Evolutionary conservation across 306 rosid species (phyloP), one percentile per base, ranked within the genome.

Genomic region (Sicyos edulis): DNA sequence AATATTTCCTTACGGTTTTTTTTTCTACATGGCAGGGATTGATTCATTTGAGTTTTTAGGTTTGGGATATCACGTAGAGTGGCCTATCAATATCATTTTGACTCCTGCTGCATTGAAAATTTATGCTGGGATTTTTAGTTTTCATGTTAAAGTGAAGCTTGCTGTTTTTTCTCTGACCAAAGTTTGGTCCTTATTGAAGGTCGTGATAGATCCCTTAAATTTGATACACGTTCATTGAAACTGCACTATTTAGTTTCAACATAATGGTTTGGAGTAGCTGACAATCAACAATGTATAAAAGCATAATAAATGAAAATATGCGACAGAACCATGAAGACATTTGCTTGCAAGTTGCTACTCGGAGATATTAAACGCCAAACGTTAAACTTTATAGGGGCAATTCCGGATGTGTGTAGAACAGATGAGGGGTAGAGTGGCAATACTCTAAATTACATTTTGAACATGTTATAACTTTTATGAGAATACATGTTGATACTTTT

Each of bases 131-230:
- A 90, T 93, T 79, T 93, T 93, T 86, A 90, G 88, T 86, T 93
- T 93, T 85, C 82, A 90, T 82, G 84, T 93, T 78, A 92, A 90
- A 88, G 90, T 88, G 89, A 93, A 90, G 89, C 92, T 93, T 80
- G 90, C 95, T 34, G 76, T 85, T 59, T 87, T 86, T 70, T 86
- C 97, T 15, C 83, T 93, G 87, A 87, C 92, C 66, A 79, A 91
- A 73, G 86, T 87, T 58, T 93, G 98, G 98, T 34, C 89, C 88
- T 85, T 86, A 51, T 78, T 93, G 82, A 93, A 93, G 96, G 98
- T 92, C 77, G 52, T 86, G 26, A 20, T 58, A 58, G 40, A 8
- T 55, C 22, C 68, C 45, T 40, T 73, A 15, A n/a, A 22, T 44
- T 44, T 57, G 72, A 67, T 67, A 67, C 29, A 13, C 49, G 32